phyloP scores from a whole-genome alignment of 1,284 basidiomycete genomes.

The Austroboletus olivaceoglutinosus region DNA sequence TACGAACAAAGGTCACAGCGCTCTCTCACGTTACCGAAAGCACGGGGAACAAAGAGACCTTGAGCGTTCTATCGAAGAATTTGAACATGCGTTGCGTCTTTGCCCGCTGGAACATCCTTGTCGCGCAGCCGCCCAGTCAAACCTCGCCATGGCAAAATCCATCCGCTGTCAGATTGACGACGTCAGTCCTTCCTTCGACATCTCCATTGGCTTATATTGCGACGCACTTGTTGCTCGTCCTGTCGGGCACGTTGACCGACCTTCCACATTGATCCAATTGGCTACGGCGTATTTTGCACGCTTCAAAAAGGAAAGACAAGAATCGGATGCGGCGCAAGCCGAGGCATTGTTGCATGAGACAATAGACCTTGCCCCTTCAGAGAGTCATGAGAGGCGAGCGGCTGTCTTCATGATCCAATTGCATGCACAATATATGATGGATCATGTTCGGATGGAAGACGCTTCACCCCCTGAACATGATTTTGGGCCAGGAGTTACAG shows the following conservation, averaged over 20 bases:
- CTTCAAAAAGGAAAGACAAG: not conserved
- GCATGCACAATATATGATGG: not conserved
- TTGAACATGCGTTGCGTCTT: not conserved
- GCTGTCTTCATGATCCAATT: not conserved
- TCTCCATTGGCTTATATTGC: not conserved
- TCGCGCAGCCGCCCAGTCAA: not conserved
- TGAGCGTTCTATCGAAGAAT: not conserved
- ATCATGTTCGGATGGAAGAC: not conserved
- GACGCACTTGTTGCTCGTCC: not conserved
- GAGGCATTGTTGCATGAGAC: not conserved
- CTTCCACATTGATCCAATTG: not conserved
- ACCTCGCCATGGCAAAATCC: not conserved
- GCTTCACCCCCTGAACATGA: not conserved
- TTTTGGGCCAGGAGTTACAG: no score
- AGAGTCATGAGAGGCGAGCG: not conserved
- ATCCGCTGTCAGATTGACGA: not conserved
- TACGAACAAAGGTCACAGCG: not conserved
- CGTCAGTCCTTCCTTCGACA: not conserved
- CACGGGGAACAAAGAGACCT: not conserved
- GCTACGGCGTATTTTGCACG: not conserved
- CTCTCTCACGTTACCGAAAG: not conserved
- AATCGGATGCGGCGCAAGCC: not conserved
- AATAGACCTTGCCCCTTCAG: not conserved
- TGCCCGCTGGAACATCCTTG: not conserved
- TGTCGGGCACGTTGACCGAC: not conserved